Evolutionary conservation across 2,329 filamentous ascomycete genomes (phyloP).

Genomic region (Hypoxylon sp.): DNA sequence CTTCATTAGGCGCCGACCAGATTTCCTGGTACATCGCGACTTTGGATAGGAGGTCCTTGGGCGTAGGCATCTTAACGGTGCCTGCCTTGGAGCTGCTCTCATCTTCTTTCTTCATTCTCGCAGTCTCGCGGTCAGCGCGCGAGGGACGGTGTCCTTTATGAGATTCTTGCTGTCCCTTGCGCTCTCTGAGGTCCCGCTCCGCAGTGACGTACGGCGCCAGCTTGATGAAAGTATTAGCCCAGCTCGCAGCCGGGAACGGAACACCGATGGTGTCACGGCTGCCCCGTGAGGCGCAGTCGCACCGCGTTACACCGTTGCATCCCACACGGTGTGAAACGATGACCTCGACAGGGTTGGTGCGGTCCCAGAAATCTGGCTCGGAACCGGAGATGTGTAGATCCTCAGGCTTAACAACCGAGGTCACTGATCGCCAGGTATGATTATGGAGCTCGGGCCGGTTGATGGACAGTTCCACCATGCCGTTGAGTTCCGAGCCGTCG

Average conservation of each 20-base stretch:
- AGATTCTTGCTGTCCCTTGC: constrained; percentile 46
- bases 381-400: constrained; percentile 64
- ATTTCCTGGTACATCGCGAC: constrained; percentile 79
- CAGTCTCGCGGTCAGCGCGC: constrained; percentile 49
- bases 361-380: constrained; percentile 62
- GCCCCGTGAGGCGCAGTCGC: constrained; percentile 64
- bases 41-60: constrained; percentile 70
- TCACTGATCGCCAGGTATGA: constrained; percentile 73
- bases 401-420: constrained; percentile 69
- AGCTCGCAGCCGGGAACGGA: constrained; percentile 71
- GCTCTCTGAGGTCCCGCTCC: constrained; percentile 48
- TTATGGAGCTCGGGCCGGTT: constrained; percentile 67
- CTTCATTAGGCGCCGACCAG: constrained; percentile 67
- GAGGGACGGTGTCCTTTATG: constrained; percentile 46
- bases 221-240: constrained; percentile 71
- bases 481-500: constrained; percentile 71
- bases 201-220: constrained; percentile 66
- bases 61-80: constrained; percentile 47
- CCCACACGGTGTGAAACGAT: constrained; percentile 64
- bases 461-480: constrained; percentile 71
- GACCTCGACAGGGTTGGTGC: constrained; percentile 66
- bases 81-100: constrained; percentile 50
- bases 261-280: constrained; percentile 67
- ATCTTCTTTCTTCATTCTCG: constrained; percentile 55
- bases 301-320: constrained; percentile 63